A percentile compares a stretch with the other conserved stretches of the same genome.
phyloP scores from a whole-genome alignment of 2,329 filamentous ascomycete species.

The Aspergillus chevalieri region DNA sequence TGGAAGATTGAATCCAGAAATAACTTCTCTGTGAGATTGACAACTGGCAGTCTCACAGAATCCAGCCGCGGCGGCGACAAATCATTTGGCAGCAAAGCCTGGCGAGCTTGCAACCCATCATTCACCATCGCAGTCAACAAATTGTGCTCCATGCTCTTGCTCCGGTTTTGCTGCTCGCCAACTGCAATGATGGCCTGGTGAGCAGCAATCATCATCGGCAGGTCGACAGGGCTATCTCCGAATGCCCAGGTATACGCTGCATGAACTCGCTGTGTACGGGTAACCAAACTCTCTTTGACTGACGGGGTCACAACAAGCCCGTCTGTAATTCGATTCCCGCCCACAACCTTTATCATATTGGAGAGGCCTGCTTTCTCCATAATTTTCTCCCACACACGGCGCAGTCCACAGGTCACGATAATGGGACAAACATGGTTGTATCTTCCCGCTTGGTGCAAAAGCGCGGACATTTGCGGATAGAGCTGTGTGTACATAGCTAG shows the following conservation, averaged over 20 bases:
- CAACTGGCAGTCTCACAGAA: conserved; percentile 36
- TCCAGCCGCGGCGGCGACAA: conserved; percentile 39
- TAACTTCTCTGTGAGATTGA: conserved; percentile 26
- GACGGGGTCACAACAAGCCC: conserved; percentile 46
- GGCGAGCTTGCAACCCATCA: conserved; percentile 37
- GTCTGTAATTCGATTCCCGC: conserved; percentile 44
- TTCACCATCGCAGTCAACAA: conserved; percentile 40
- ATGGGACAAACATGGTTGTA: conserved; percentile 40
- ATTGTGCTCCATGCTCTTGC: conserved; percentile 47
- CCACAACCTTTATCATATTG: conserved; percentile 46
- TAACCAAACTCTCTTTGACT: conserved; percentile 47
- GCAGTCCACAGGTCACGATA: conserved; percentile 52
- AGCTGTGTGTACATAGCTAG: conserved; percentile 41
- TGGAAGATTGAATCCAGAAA: conserved; percentile 21
- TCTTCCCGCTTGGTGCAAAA: conserved; percentile 35
- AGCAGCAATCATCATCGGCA: conserved; percentile 52
- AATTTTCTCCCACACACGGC: conserved; percentile 51
- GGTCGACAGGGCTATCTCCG: conserved; percentile 55
- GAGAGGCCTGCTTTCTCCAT: conserved; percentile 41
- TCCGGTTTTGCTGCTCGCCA: conserved; percentile 42
- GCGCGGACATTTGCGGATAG: conserved; percentile 42
- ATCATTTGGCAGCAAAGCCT: conserved; percentile 42
- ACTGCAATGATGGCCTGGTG: conserved; percentile 53
- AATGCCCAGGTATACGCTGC: conserved; percentile 49
- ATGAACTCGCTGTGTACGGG: conserved; percentile 29